Base-by-base conservation (phyloP, 768 basidiomycete genomes). In the Xerocomellus chrysenteron region DNA sequence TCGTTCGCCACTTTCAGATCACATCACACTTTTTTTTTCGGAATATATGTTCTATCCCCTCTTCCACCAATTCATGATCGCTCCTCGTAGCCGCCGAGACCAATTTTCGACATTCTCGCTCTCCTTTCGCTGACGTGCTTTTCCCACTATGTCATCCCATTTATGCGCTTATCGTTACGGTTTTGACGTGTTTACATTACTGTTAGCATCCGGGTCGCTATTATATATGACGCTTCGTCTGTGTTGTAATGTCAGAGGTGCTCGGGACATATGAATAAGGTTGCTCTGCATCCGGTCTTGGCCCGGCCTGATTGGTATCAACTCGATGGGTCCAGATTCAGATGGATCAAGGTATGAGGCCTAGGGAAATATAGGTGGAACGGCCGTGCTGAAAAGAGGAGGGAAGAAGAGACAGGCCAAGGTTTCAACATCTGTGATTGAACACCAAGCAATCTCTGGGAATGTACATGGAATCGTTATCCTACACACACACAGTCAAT, bases 241-340 rank as follows among this genome's bases (percentile, higher is more conserved):
- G 14, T 57, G 55, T 58, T 58, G 55, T 58, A 50, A 58, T 50
- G 28, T 50, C 10, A 47, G 46, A n/a, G 9, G 36, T 35, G 5
- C 13, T 35, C 14, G 35, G 30, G 9, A 30, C 30, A 21, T 21
- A 21, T 21, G 21, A 21, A 21, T 21, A 2, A 21, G 21, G 21
- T 21, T 21, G 21, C 21, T 21, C 21, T 21, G 21, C 21, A 21
- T 21, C 21, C 21, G 21, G 21, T 2, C 21, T 28, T 28, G 7
- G 7, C 28, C 26, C 28, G 4, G 28, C 28, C 28, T 28, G 28
- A 28, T 28, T 3, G 28, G 28, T 28, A 7, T 28, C 28, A 28
- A 3, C 28, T 28, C 28, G 28, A 3, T 28, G 4, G 3, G 28
- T 7, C 28, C 28, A 30, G 28, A 7, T 30, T 30, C 6, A 9